These are phyloP conservation scores for Polyporus tsugae DNA, from an alignment of 1,284 basidiomycete species.

Conservation along the genomic window DNA sequence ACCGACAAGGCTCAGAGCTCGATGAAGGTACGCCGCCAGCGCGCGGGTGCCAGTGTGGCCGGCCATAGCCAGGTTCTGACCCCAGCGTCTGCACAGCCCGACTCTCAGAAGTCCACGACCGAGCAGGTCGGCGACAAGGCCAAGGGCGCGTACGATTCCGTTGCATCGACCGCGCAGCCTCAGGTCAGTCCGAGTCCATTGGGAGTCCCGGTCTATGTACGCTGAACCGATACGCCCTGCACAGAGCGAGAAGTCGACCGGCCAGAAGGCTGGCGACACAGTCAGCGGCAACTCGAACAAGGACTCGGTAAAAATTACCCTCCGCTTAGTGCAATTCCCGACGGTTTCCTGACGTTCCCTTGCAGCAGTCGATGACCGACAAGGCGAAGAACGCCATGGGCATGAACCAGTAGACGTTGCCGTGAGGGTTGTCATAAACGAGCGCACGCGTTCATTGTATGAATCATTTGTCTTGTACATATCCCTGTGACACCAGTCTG, in stretches of 20 bases:
- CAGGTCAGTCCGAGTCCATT: slow-evolving; percentile 35
- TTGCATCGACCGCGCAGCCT: slow-evolving; percentile 47
- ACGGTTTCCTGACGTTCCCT: too few species aligned
- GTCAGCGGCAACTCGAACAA: slow-evolving; percentile 54
- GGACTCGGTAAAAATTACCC: slow-evolving; percentile 34
- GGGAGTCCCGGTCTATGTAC: background rate
- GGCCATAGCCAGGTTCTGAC: too few species aligned
- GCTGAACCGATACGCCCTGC: background rate
- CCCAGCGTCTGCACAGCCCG: slow-evolving; percentile 30
- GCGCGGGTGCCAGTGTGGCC: too few species aligned
- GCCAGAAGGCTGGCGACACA: slow-evolving; percentile 59
- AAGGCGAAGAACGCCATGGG: slow-evolving; percentile 44
- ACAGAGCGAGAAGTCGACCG: slow-evolving; percentile 2
- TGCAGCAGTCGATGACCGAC: slow-evolving; percentile 39
- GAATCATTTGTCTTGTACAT: background rate
- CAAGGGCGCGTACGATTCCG: slow-evolving; percentile 45
- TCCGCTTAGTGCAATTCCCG: background rate
- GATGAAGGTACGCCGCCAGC: slow-evolving; percentile 42
- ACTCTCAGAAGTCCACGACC: slow-evolving; percentile 47
- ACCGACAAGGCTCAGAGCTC: slow-evolving; percentile 50
- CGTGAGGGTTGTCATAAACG: background rate
- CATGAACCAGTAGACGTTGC: slow-evolving; percentile 26
- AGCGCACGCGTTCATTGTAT: background rate
- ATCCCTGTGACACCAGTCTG: background rate
- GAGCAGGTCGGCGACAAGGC: slow-evolving; percentile 47